Percentiles rank a stretch among this genome's conserved stretches.
Conservation (phyloP, 345 rosid genomes). For the Rhodamnia argentea region DNA sequence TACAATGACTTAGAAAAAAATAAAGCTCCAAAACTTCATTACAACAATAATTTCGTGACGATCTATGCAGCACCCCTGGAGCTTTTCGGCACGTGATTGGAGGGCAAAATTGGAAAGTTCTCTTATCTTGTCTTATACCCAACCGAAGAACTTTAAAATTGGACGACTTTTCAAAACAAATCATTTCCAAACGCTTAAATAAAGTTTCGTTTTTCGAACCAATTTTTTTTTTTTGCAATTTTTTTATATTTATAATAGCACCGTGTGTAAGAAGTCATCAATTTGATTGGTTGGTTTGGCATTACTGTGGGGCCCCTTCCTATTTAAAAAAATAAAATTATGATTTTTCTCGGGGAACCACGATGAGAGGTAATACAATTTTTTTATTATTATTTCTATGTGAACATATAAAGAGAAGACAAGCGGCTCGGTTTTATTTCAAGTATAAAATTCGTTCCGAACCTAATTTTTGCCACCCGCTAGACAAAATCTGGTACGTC, state of each 20-base stretch:
- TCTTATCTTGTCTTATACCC: not conserved
- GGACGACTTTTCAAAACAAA: not conserved
- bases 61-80: not conserved
- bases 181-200: not conserved
- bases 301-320: not conserved
- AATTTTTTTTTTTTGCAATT: rapidly evolving
- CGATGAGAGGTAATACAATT: not conserved
- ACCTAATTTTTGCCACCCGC: not conserved
- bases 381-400: not conserved
- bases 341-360: not conserved
- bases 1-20: not conserved
- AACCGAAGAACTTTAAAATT: not conserved
- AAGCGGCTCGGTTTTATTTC: not conserved
- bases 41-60: rapidly evolving
- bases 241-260: not conserved
- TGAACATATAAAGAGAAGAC: not conserved
- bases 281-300: not conserved
- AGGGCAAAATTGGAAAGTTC: not conserved
- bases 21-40: not conserved
- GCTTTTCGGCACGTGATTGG: not conserved
- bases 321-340: not conserved
- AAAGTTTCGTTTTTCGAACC: not conserved
- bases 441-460: not conserved
- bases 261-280: not conserved
- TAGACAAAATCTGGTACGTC: not conserved